phyloP scores from a whole-genome alignment of 2,329 filamentous ascomycete genomes.

The Arthrobotrys entomopaga region DNA sequence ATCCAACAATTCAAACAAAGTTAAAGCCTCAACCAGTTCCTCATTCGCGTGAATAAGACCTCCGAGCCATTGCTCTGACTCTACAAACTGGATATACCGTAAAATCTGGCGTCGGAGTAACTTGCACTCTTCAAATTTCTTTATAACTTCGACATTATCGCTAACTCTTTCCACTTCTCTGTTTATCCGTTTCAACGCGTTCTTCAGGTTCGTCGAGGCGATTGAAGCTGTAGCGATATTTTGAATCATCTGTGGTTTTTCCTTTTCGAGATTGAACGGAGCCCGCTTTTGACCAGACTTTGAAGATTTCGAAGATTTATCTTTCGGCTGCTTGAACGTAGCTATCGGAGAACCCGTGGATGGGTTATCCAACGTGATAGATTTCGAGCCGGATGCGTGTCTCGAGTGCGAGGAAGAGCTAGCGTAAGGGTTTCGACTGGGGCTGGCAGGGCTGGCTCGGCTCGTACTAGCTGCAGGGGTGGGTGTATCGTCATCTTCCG shows the following conservation, averaged over 20 bases:
- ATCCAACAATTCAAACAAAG: conserved; percentile 94
- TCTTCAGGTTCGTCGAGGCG: conserved; percentile 88
- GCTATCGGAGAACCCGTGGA: conserved; percentile 62
- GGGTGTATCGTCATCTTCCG: conserved; percentile 51
- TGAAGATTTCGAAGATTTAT: conserved; percentile 60
- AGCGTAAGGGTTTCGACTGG: conserved; percentile 62
- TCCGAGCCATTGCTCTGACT: conserved; percentile 90
- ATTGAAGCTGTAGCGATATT: conserved; percentile 91
- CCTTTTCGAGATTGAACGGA: conserved; percentile 83
- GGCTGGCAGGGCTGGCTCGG: conserved; percentile 16
- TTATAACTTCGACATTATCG: conserved; percentile 78
- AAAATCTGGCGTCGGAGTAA: conserved; percentile 82
- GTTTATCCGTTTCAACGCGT: conserved; percentile 88
- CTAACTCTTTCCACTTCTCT: conserved; percentile 88
- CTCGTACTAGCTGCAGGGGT: conserved; percentile 59
- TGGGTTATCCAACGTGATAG: conserved; percentile 59
- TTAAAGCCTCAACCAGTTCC: conserved; percentile 89
- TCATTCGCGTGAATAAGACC: conserved; percentile 93
- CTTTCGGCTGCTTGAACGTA: conserved; percentile 58
- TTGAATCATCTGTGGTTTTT: conserved; percentile 86
- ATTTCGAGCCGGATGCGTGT: conserved; percentile 60
- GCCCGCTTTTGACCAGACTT: conserved; percentile 68
- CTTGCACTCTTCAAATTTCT: conserved; percentile 87
- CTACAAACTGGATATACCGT: conserved; percentile 90
- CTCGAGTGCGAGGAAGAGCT: conserved; percentile 57